Evolutionary conservation across 805 yeast genomes (phyloP).

Genomic region (Teunomyces tritomae): DNA sequence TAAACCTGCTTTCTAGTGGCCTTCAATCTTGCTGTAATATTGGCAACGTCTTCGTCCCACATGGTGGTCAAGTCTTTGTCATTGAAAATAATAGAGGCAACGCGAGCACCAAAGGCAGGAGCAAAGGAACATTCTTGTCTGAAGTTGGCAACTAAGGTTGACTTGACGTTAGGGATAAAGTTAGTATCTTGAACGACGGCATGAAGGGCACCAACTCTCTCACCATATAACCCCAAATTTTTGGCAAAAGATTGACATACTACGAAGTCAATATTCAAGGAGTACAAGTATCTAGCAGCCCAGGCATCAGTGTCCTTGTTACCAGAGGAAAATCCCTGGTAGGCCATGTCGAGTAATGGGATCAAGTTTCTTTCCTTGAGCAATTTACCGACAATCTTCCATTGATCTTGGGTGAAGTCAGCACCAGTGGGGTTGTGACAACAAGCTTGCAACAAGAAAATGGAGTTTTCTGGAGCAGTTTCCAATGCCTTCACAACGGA

Average conservation of each 20-base stretch:
- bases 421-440: conserved; percentile 48
- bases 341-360: conserved; percentile 39
- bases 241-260: conserved; percentile 41
- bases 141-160: conserved; percentile 30
- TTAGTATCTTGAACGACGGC: conserved; percentile 23
- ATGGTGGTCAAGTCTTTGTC: conserved; percentile 17
- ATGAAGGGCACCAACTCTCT: conserved; percentile 38
- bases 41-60: conserved; percentile 38
- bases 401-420: conserved; percentile 35
- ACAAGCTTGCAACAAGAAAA: conserved; percentile 40
- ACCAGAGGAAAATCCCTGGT: conserved; percentile 41
- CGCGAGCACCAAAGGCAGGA: conserved; percentile 47
- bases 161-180: conserved; percentile 15
- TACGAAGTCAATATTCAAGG: conserved; percentile 22
- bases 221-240: conserved; percentile 42
- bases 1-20: conserved; percentile 28
- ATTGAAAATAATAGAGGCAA: conserved; percentile 33
- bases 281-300: conserved; percentile 35
- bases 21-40: conserved; percentile 30
- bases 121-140: conserved; percentile 45
- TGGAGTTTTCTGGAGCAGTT: conserved; percentile 29
- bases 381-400: conserved; percentile 29
- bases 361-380: conserved; percentile 24
- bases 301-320: conserved; percentile 31
- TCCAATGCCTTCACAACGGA: conserved; percentile 24